Percentiles rank a stretch among this genome's conserved stretches.
phyloP scores from a whole-genome alignment of 78 protist genomes.

The Mastigamoeba balamuthi region DNA sequence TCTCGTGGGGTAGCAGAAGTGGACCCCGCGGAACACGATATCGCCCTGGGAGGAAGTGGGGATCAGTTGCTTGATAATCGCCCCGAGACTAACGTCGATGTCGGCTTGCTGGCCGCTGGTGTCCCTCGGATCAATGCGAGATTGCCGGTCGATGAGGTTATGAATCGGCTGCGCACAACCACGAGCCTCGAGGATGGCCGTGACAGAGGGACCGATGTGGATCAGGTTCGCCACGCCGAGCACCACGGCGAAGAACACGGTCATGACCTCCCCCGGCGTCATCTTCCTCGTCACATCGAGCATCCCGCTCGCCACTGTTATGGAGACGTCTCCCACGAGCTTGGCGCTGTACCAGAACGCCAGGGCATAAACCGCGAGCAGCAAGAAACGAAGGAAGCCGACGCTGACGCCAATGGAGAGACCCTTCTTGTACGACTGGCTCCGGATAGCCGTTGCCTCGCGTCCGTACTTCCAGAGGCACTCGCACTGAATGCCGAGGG shows the following conservation, averaged over 20 bases:
- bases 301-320: neutral
- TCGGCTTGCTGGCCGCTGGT: conserved; percentile 44
- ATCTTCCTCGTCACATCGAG: conserved; percentile 25
- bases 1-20: conserved; percentile 47
- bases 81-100: too few species aligned
- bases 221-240: conserved; percentile 60
- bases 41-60: too few species aligned
- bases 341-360: conserved; percentile 67
- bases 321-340: conserved; percentile 19
- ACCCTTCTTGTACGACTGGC: conserved; percentile 19
- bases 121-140: conserved; percentile 35
- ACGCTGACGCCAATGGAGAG: conserved; percentile 45
- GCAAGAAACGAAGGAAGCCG: conserved; percentile 43
- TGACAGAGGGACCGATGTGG: conserved; percentile 19
- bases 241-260: conserved; percentile 52
- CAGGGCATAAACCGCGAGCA: conserved; percentile 50
- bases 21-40: conserved; percentile 30
- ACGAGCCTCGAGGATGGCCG: conserved; percentile 36
- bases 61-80: too few species aligned
- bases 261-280: conserved; percentile 36
- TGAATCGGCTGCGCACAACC: conserved; percentile 57
- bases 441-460: too few species aligned
- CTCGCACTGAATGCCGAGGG: too few species aligned
- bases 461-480: too few species aligned
- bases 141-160: conserved; percentile 54